Conservation (phyloP, 148 eudicot genomes). For the Cornus controversa region DNA sequence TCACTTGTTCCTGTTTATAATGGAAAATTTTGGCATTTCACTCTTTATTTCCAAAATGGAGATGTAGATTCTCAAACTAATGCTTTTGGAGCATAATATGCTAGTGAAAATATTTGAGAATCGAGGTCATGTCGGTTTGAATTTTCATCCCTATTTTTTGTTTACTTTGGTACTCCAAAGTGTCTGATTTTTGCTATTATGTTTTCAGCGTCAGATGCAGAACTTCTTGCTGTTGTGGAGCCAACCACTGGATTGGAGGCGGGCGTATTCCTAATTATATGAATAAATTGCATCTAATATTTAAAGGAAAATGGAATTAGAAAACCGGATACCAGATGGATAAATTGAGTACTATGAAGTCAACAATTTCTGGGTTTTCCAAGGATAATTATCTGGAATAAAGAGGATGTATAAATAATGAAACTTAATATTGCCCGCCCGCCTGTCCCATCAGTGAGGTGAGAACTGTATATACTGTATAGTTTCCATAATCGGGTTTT, state of each 20-base stretch:
- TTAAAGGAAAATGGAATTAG: background rate
- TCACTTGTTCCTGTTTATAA: background rate
- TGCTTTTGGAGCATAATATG: background rate
- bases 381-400: conserved; percentile 8
- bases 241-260: conserved; percentile 6
- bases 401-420: conserved; percentile 10
- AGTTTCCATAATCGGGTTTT: background rate
- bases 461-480: conserved; percentile 19
- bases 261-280: background rate
- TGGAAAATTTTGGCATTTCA: background rate
- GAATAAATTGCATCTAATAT: conserved; percentile 17
- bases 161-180: background rate
- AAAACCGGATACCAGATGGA: background rate
- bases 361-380: background rate
- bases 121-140: background rate
- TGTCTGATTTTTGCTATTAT: background rate
- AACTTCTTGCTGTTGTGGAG: conserved; percentile 5
- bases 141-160: background rate
- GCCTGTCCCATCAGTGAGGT: background rate
- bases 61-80: background rate
- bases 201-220: conserved; percentile 12
- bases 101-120: background rate
- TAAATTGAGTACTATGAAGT: background rate
- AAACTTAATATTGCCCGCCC: background rate
- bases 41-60: background rate